Percentiles rank a stretch among this genome's conserved stretches.
Conservation (phyloP, 23 red algal genomes). For the Gracilaria vermiculophylla region DNA sequence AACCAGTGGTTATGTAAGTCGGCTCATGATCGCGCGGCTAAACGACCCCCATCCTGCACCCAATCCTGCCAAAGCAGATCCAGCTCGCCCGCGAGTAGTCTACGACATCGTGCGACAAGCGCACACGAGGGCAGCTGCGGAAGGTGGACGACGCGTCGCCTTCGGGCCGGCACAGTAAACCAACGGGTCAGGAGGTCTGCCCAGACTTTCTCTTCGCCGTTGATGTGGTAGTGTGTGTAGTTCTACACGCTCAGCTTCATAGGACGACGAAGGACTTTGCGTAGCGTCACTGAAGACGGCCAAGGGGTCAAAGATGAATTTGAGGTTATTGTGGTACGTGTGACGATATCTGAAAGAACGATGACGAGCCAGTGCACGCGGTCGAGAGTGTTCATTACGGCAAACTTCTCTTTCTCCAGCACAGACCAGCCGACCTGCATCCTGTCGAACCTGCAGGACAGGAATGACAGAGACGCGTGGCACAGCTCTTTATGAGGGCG, state of each 20-base stretch:
- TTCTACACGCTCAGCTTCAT: no score
- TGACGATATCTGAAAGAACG: not conserved
- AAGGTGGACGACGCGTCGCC: no score
- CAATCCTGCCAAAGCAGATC: not conserved
- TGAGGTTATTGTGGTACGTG: not conserved
- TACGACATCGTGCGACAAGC: not conserved
- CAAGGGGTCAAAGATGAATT: no score
- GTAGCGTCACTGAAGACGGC: no score
- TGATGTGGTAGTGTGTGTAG: no score
- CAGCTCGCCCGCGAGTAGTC: not conserved
- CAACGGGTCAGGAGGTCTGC: no score
- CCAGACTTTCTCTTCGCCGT: no score
- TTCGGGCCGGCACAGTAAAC: no score
- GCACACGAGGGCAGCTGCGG: no score
- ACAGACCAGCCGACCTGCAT: not conserved
- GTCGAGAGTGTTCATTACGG: not conserved
- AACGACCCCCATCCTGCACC: not conserved
- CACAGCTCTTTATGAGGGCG: not conserved
- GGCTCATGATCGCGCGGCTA: not conserved
- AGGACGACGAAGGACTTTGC: no score
- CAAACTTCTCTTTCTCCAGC: slow-evolving; percentile 5
- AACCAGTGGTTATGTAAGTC: not conserved
- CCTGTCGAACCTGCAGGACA: not conserved
- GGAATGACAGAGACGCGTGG: slow-evolving; percentile 16
- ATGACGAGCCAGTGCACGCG: no score